These are phyloP conservation scores for Nicotiana otophora DNA, from an alignment of 257 asterid genomes.

Conservation along the genomic window DNA sequence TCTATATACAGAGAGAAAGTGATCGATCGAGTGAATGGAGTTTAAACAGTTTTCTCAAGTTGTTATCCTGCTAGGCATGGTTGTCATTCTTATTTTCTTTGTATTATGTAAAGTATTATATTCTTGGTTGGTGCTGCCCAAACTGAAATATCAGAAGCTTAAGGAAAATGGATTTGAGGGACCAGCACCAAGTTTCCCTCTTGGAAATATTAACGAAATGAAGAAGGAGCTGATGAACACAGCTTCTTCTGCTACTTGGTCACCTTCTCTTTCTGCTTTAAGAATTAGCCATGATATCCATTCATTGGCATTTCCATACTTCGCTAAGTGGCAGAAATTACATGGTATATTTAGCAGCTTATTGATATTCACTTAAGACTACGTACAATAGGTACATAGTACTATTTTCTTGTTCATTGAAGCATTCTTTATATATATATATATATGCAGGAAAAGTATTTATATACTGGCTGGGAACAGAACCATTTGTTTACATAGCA, in stretches of 20 bases:
- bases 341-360: slow-evolving; percentile 37
- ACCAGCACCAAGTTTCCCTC: slow-evolving; percentile 22
- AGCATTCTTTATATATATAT: too few species aligned
- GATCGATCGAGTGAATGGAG: too few species aligned
- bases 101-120: too few species aligned
- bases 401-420: too few species aligned
- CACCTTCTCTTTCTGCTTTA: slow-evolving; percentile 6
- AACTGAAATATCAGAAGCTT: too few species aligned
- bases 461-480: slow-evolving; percentile 83
- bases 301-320: slow-evolving; percentile 58
- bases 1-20: too few species aligned
- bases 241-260: neutral
- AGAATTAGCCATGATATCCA: slow-evolving; percentile 57
- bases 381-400: too few species aligned
- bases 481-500: slow-evolving; percentile 78
- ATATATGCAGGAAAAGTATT: slow-evolving; percentile 59
- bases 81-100: too few species aligned
- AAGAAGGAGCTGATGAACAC: slow-evolving; percentile 12
- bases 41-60: too few species aligned
- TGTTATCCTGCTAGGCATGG: too few species aligned
- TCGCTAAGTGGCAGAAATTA: slow-evolving; percentile 61
- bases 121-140: too few species aligned
- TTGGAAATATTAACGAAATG: slow-evolving; percentile 66
- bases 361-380: neutral
- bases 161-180: too few species aligned